Base-by-base conservation (phyloP, 192 early-diverging fungal genomes). In the Linnemannia hyalina region DNA sequence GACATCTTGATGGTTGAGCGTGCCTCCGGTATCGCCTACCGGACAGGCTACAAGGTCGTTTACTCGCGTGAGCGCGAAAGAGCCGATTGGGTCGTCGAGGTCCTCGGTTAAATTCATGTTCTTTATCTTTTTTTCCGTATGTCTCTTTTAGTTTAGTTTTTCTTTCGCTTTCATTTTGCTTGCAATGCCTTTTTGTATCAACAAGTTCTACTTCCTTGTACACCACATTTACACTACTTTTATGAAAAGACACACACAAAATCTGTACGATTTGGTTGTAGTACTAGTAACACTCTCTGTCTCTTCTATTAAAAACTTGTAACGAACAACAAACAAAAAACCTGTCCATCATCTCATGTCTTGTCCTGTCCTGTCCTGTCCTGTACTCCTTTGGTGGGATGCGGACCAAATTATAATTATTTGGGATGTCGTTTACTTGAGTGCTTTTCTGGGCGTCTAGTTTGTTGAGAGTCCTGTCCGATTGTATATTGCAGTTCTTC, bases 1-100 rank as follows among this genome's bases (percentile, higher is more conserved):
- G 84, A 86, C 60, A 65, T 86, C 40, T 47, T 86, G 75, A 78
- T 86, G 84, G 84, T 86, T 4, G 84, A 86, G 60, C 84, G 79
- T 0, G 60, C 79, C 22, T 81, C 69, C 2, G 84, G 84, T 0
- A 78, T 86, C 40, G 84, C 84, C 1, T 81, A 86, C 80, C 41
- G 84, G 1, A 86, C 79, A 0, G 84, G 84, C 11, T 86, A 74
- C 72, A 86, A 78, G 68, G 80, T 86, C 32, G 84, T 81, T 35
- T 86, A 86, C 26, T 77, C 84, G 47, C 78, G 76, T 29, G 84
- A 86, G 40, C 78, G 79, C 42, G 84, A 86, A 44, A 38, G 80
- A 8, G 74, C 74, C 36, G 84, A 86, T 23, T 86, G 84, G 84
- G 54, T 69, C 20, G 80, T 86, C 0, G 84, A 86, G 20, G 72